These are phyloP conservation scores for Solanum neorickii DNA, from an alignment of 257 asterid genomes.

Conservation along the genomic window DNA sequence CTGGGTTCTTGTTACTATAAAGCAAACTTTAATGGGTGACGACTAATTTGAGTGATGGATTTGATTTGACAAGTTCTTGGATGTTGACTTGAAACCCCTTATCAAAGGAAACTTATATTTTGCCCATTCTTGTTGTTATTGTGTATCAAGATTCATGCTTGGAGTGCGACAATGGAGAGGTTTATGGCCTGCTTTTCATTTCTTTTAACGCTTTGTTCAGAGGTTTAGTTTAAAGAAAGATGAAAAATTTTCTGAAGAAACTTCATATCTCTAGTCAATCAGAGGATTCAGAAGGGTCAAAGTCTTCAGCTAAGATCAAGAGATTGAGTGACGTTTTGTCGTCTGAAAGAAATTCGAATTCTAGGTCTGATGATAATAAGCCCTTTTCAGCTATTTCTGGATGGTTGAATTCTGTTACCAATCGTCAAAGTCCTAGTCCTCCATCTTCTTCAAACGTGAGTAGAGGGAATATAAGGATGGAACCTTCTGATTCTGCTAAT, in stretches of 20 bases:
- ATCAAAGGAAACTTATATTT: neutral
- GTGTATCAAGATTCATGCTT: conserved; percentile 31
- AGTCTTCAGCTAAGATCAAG: conserved; percentile 46
- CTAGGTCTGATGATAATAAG: conserved; percentile 24
- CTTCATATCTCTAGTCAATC: conserved; percentile 68
- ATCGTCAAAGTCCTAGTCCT: conserved; percentile 50
- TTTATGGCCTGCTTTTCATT: conserved; percentile 29
- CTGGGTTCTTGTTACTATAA: neutral
- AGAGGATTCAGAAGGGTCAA: conserved; percentile 65
- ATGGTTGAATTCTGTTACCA: conserved; percentile 77
- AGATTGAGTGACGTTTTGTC: conserved; percentile 40
- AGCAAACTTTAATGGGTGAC: conserved; percentile 9
- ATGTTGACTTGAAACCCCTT: conserved; percentile 21
- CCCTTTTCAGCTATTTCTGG: conserved; percentile 82
- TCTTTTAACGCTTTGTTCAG: conserved; percentile 30
- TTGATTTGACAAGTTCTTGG: conserved; percentile 3
- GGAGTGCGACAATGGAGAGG: conserved; percentile 50
- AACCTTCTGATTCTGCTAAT: conserved; percentile 64
- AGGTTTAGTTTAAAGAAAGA: conserved; percentile 15
- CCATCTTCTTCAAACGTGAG: conserved; percentile 56
- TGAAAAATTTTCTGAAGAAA: conserved; percentile 78
- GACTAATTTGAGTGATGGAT: neutral
- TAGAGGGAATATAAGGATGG: conserved; percentile 34
- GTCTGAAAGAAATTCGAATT: conserved; percentile 5
- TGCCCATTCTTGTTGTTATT: conserved; percentile 4